Conservation (phyloP, 345 rosid genomes). For the Adansonia digitata region DNA sequence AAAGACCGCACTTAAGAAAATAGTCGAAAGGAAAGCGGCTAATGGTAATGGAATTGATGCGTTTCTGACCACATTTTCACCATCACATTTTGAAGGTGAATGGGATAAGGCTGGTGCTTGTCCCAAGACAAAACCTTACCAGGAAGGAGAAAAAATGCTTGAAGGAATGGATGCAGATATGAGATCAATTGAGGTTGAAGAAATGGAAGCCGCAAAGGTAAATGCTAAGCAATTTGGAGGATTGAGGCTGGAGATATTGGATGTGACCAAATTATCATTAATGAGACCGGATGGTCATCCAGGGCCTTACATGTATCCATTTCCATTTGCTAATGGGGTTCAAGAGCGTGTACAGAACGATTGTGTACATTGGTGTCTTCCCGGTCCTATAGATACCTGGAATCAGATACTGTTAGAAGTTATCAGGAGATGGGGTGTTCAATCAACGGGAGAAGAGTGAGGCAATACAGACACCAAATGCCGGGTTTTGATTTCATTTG, state of each 20-base stretch:
- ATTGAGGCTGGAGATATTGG: conserved; percentile 61
- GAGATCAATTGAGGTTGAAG: conserved; percentile 59
- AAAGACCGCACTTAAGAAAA: conserved; percentile 52
- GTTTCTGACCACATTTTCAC: conserved; percentile 72
- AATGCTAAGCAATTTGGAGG: conserved; percentile 19
- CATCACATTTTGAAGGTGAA: conserved; percentile 90
- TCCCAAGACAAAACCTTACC: conserved; percentile 64
- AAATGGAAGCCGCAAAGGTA: conserved; percentile 43
- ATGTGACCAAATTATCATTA: conserved; percentile 59
- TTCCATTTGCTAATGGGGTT: conserved; percentile 72
- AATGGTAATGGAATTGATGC: conserved; percentile 26
- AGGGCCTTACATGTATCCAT: conserved; percentile 77
- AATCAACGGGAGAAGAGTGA: conserved; percentile 24
- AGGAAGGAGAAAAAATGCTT: conserved; percentile 51
- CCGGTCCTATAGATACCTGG: conserved; percentile 95
- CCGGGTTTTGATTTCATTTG: background rate
- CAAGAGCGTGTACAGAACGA: conserved; percentile 78
- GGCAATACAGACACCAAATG: background rate
- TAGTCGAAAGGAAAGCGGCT: conserved; percentile 31
- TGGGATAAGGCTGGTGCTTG: conserved; percentile 96
- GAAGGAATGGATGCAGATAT: conserved; percentile 81
- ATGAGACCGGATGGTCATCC: conserved; percentile 92
- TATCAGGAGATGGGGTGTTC: conserved; percentile 49
- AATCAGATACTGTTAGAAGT: conserved; percentile 67
- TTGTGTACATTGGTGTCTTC: conserved; percentile 97